phyloP scores from a whole-genome alignment of 495 filamentous ascomycete species.

The Lasiosphaeris hirsuta region DNA sequence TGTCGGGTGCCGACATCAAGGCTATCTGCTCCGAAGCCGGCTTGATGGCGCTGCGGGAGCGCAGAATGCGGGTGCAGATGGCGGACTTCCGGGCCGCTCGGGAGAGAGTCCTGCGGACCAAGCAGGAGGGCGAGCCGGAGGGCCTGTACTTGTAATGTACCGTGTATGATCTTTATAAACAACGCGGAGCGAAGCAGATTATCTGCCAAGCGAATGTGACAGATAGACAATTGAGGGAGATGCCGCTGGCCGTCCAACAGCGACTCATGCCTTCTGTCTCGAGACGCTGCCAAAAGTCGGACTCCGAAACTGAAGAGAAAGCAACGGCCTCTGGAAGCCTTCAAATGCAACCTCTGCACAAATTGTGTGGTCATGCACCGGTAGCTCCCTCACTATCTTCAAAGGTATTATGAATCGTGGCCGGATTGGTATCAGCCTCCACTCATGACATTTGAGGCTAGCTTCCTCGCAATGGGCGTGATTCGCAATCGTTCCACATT shows the following conservation, averaged over 20 bases:
- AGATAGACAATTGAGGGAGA: constrained; percentile 18
- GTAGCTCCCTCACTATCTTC: background rate
- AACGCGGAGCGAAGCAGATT: background rate
- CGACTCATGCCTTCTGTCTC: background rate
- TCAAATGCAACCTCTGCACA: background rate
- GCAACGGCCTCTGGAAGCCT: no score
- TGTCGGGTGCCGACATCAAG: constrained; percentile 97
- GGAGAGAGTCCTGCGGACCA: constrained; percentile 96
- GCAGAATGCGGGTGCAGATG: constrained; percentile 98
- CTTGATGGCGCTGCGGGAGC: constrained; percentile 89
- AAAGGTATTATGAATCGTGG: no score
- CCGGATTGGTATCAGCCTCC: no score
- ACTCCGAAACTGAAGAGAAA: no score
- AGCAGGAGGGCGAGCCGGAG: constrained; percentile 97
- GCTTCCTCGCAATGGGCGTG: no score
- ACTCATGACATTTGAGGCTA: no score
- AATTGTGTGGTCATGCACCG: background rate
- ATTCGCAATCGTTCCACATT: no score
- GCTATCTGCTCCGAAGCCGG: constrained; percentile 98
- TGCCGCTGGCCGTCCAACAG: background rate
- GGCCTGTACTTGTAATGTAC: constrained; percentile 87
- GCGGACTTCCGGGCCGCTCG: constrained; percentile 90
- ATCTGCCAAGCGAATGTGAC: constrained; percentile 1
- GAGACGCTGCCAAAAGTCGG: no score
- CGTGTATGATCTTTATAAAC: constrained; percentile 9